A percentile compares a stretch with the other conserved stretches of the same genome.
Conservation (phyloP, 306 rosid genomes). For the Prunus mira region DNA sequence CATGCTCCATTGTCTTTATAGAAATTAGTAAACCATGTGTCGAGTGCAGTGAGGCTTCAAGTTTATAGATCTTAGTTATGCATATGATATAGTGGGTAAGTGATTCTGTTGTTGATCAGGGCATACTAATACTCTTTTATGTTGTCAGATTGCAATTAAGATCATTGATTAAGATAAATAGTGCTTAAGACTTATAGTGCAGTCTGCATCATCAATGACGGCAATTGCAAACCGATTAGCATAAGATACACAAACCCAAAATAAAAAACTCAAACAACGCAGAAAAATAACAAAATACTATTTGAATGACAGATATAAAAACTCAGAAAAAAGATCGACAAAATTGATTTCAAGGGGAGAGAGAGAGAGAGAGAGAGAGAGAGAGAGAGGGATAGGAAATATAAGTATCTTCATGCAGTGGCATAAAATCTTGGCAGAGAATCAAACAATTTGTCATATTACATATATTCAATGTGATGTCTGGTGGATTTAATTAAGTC, state of each 20-base stretch:
- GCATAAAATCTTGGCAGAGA: background rate
- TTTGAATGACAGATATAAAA: background rate
- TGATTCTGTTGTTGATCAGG: background rate
- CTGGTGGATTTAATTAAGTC: background rate
- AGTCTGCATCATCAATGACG: no score
- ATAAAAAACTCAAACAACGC: no score
- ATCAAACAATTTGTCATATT: background rate
- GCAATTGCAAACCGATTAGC: no score
- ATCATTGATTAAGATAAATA: no score
- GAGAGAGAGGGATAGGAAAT: no score
- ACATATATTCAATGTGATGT: no score
- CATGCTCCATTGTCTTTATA: background rate
- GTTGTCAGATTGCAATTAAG: no score
- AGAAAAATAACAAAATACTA: no score
- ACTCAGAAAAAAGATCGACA: background rate
- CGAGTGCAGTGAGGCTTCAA: background rate
- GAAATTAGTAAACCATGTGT: background rate
- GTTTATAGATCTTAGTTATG: background rate
- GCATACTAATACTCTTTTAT: no score
- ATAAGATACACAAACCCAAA: no score
- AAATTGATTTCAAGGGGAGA: background rate
- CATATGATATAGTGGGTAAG: background rate
- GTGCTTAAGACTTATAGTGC: no score
- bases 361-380: background rate
- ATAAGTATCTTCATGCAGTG: no score